These are phyloP conservation scores for Fusarium beomiforme DNA, from an alignment of 2,329 filamentous ascomycete species.

Conservation along the genomic window DNA sequence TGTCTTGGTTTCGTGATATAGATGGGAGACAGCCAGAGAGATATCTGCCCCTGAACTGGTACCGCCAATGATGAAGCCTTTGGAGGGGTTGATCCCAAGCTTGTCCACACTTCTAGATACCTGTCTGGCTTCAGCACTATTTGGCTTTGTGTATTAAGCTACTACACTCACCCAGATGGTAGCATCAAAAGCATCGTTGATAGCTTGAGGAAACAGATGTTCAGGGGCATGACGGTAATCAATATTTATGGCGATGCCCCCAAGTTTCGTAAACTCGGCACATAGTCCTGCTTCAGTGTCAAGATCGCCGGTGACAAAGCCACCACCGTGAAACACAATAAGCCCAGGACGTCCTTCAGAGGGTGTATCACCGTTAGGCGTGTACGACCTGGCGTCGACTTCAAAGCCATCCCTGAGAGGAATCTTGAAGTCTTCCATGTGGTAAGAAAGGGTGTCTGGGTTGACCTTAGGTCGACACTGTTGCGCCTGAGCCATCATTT, in stretches of 20 bases:
- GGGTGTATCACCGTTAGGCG: slow-evolving; percentile 15
- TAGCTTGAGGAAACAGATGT: slow-evolving; percentile 42
- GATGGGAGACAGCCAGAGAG: slow-evolving; percentile 39
- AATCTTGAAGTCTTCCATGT: slow-evolving; percentile 37
- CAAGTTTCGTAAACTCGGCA: slow-evolving; percentile 38
- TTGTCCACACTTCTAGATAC: slow-evolving; percentile 27
- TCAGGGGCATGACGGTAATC: slow-evolving; percentile 45
- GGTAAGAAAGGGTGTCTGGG: slow-evolving; percentile 23
- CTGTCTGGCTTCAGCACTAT: slow-evolving; percentile 13
- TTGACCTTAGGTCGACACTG: slow-evolving; percentile 19
- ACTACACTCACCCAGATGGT: slow-evolving; percentile 38
- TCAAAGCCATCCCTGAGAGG: slow-evolving; percentile 33
- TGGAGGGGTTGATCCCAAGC: slow-evolving; percentile 41
- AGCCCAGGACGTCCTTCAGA: slow-evolving; percentile 37
- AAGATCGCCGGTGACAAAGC: slow-evolving; percentile 41
- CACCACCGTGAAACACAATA: slow-evolving; percentile 44
- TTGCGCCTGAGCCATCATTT: slow-evolving; percentile 27
- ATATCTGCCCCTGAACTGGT: slow-evolving; percentile 45
- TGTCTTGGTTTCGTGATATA: slow-evolving; percentile 30
- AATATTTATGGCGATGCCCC: slow-evolving; percentile 41
- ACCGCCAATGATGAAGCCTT: slow-evolving; percentile 39
- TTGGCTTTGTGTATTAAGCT: too few relatives aligned
- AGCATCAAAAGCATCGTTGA: slow-evolving; percentile 44
- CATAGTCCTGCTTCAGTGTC: slow-evolving; percentile 41
- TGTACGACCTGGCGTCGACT: slow-evolving; percentile 37